Evolutionary conservation across 345 rosid genomes (phyloP), one percentile per base, ranked within the genome.

Genomic region (Lenwebbia sp.): DNA sequence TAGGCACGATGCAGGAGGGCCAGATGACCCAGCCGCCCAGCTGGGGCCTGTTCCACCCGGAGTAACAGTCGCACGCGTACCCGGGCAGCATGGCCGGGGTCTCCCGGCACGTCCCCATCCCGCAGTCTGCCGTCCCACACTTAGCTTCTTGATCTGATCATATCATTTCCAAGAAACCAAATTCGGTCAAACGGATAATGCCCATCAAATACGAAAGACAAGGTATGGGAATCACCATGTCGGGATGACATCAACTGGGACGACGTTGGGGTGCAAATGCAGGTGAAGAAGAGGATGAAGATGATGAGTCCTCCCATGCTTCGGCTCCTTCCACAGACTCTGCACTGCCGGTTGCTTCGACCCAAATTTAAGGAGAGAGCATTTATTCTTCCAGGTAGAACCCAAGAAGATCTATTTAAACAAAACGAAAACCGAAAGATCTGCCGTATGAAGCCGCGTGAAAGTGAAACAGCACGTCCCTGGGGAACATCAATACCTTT

Each of bases 21-120:
- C 78, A 88, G 76, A 65, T 40, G 5, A 91, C 49, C 17, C 13
- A 28, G 25, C 12, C 7, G 47, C 4, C 11, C 44, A 26, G 28
- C 60, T 53, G 25, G n/a, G 84, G 88, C 90, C 87, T 92, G 83
- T 50, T 87, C 96, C 94, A 94, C 57, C 94, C 94, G 56, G 91
- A 54, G 51, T 83, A 7, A 84, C 96, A 94, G 30, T 74, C 56
- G 86, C 94, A 92, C 1, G 91, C 91, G 86, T 89, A 89, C 22
- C 90, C 90, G 13, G 37, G 75, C 26, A 40, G 0, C 15, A 88
- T 53, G 85, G 49, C 85, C 3, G 84, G 54, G 52, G 76, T 37
- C 57, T 75, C 82, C 81, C 6, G 81, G 81, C 94, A 92, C 51
- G 74, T 84, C 86, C 94, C 94, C 86, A 88, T 83, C 65, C 88